Evolutionary conservation across 2,329 filamentous ascomycete species (phyloP).

Genomic region (Ophiostoma sp.): DNA sequence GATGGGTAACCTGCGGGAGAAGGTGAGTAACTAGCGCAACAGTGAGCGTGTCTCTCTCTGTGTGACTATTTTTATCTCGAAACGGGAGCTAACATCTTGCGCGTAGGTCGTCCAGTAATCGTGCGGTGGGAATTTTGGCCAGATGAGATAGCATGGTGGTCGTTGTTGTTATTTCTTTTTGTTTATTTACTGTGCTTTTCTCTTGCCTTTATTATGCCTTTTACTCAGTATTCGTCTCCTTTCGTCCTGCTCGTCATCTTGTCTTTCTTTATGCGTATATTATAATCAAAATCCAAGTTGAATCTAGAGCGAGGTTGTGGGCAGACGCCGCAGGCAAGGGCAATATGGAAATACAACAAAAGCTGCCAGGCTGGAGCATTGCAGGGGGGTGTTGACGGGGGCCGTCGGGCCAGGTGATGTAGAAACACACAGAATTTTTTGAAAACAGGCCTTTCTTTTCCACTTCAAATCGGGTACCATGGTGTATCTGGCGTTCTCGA

Average conservation of each 20-base stretch:
- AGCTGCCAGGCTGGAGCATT: neutral
- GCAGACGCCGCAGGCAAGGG: neutral
- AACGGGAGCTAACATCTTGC: neutral
- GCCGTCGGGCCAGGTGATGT: neutral
- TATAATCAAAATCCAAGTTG: neutral
- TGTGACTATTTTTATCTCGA: neutral
- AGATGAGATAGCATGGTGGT: neutral
- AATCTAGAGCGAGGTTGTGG: neutral
- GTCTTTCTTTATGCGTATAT: neutral
- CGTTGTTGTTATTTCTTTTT: neutral
- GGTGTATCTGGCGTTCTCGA: neutral
- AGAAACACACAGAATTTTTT: neutral
- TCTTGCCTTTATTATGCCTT: neutral
- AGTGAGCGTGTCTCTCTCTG: too few species aligned
- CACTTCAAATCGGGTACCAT: neutral
- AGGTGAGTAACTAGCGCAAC: conserved; percentile 58
- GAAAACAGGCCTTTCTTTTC: neutral
- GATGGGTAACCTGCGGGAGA: conserved; percentile 89
- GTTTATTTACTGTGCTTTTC: neutral
- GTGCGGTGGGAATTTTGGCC: too few species aligned
- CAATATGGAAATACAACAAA: neutral
- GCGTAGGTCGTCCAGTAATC: conserved; percentile 22
- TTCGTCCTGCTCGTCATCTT: neutral
- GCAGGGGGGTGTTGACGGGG: neutral
- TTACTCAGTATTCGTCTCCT: neutral